Conservation (phyloP, 306 rosid species). For the Rosa chinensis region DNA sequence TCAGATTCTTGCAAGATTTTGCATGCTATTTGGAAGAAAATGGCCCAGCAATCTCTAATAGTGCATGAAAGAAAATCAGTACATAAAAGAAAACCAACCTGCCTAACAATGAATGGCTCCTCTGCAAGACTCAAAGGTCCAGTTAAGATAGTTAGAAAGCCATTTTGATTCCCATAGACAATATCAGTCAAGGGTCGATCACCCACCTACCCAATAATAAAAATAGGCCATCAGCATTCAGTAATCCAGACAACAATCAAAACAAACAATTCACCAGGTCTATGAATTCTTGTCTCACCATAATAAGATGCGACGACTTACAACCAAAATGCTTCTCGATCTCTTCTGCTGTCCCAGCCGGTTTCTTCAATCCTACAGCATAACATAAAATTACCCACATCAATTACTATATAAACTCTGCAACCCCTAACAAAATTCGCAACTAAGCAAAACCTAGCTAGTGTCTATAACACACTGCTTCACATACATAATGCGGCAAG, state of each 20-base stretch:
- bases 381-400: slow-evolving; percentile 1
- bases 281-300: slow-evolving; percentile 54
- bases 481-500: neutral
- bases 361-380: slow-evolving; percentile 78
- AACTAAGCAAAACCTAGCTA: neutral
- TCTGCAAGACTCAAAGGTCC: slow-evolving; percentile 73
- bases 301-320: slow-evolving; percentile 65
- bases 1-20: neutral
- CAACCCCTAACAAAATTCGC: neutral
- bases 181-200: slow-evolving; percentile 95
- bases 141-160: slow-evolving; percentile 79
- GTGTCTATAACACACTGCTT: slow-evolving; percentile 1
- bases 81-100: slow-evolving; percentile 49
- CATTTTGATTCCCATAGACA: slow-evolving; percentile 85
- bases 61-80: slow-evolving; percentile 24
- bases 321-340: slow-evolving; percentile 89
- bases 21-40: neutral
- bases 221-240: slow-evolving; percentile 2
- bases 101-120: slow-evolving; percentile 88
- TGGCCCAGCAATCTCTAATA: slow-evolving; percentile 8
- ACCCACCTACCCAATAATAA: slow-evolving; percentile 68
- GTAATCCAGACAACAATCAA: slow-evolving; percentile 20
- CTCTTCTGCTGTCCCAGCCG: slow-evolving; percentile 95
- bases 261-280: slow-evolving; percentile 12
- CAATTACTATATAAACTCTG: slow-evolving; percentile 12